Percentiles rank a stretch among this genome's conserved stretches.
Evolutionary conservation across 2,329 filamentous ascomycete genomes (phyloP).

Genomic region (Aspergillus texensis): DNA sequence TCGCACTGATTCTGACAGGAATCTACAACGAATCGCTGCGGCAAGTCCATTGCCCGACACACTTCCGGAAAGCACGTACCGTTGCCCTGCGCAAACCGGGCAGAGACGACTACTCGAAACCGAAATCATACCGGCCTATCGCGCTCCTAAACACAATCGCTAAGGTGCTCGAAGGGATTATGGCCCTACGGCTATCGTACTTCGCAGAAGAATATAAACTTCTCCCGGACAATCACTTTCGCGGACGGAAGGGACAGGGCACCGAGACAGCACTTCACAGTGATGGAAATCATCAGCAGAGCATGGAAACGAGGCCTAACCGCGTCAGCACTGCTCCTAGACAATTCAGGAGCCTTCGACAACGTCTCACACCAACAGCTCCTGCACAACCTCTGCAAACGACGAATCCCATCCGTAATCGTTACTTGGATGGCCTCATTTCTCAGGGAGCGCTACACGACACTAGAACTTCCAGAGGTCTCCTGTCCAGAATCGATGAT

Average conservation of each 20-base stretch:
- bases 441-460: conserved; percentile 6
- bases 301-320: background rate
- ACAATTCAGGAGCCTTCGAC: conserved; percentile 17
- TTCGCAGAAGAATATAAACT: conserved; percentile 14
- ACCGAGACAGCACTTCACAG: conserved; percentile 6
- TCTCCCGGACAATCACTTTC: conserved; percentile 1
- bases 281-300: conserved; percentile 1
- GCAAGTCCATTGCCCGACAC: conserved; percentile 4
- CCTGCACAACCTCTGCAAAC: conserved; percentile 21
- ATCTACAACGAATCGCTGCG: conserved; percentile 7
- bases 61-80: conserved; percentile 8
- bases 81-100: conserved; percentile 24
- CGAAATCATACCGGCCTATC: conserved; percentile 22
- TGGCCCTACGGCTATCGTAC: conserved; percentile 19
- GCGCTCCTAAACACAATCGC: conserved; percentile 20
- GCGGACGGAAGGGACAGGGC: background rate
- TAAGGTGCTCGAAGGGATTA: conserved; percentile 22
- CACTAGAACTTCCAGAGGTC: background rate
- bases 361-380: conserved; percentile 19
- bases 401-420: conserved; percentile 4
- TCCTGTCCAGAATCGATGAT: background rate
- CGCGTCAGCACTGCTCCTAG: conserved; percentile 1
- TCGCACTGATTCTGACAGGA: background rate
- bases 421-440: conserved; percentile 25
- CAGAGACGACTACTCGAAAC: conserved; percentile 21